These are phyloP conservation scores for Colletotrichum sp. DNA, from an alignment of 2,329 filamentous ascomycete genomes.

Conservation along the genomic window DNA sequence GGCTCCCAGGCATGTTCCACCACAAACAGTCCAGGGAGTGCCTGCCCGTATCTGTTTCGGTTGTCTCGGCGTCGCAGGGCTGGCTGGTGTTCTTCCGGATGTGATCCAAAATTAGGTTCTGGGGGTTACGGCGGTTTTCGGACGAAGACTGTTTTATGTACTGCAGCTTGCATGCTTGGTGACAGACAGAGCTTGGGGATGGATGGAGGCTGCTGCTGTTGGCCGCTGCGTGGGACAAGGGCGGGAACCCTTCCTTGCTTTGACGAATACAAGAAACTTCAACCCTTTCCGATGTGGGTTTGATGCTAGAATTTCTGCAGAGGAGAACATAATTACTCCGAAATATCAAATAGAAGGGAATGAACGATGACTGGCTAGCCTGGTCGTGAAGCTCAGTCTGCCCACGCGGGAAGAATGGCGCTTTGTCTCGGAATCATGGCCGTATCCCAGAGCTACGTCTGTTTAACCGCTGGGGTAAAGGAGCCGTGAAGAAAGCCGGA, in stretches of 20 bases:
- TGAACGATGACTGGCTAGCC: not conserved
- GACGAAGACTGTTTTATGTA: constrained; percentile 16
- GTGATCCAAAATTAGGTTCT: constrained; percentile 6
- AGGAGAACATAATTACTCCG: not conserved
- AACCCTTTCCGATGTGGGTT: not conserved
- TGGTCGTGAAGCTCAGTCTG: not conserved
- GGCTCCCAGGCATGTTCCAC: not conserved
- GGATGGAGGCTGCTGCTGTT: not conserved
- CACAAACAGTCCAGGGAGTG: not conserved
- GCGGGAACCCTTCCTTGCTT: constrained; percentile 4
- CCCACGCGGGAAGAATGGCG: not conserved
- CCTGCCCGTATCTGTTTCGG: constrained; percentile 9
- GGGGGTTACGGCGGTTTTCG: constrained; percentile 6
- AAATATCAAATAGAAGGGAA: not conserved
- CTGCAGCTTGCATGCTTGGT: constrained; percentile 18
- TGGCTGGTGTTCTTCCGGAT: not conserved
- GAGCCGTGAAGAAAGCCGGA: not conserved
- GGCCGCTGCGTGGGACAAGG: not conserved
- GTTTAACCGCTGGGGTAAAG: not conserved
- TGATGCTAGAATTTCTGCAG: not conserved
- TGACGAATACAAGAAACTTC: not conserved
- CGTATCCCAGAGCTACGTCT: not conserved
- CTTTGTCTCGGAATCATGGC: not conserved
- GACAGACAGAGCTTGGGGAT: not conserved
- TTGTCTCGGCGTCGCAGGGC: constrained; percentile 7